phyloP scores from a whole-genome alignment of 352 stramenopile genomes.

The Phytophthora fragariae region DNA sequence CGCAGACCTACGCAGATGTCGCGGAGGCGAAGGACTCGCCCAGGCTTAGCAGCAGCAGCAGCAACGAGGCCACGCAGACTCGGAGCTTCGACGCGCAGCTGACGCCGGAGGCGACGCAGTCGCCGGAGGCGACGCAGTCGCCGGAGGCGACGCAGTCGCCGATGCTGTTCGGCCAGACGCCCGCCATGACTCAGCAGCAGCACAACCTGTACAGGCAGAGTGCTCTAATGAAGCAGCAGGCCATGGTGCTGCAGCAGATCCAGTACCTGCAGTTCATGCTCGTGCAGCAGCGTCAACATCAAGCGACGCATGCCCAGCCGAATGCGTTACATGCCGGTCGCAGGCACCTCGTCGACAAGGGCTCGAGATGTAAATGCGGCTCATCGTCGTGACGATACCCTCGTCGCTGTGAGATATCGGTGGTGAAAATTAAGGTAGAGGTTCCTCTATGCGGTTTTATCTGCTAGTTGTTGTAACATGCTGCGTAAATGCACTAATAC shows the following conservation, averaged over 20 bases:
- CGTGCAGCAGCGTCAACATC: slow-evolving; percentile 42
- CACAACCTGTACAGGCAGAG: slow-evolving; percentile 68
- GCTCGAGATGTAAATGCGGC: too few relatives aligned
- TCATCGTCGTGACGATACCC: too few relatives aligned
- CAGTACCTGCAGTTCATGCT: slow-evolving; percentile 82
- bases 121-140: not conserved
- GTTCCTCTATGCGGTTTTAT: too few relatives aligned
- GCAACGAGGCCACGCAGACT: not conserved
- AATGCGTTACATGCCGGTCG: slow-evolving; percentile 9
- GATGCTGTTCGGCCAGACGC: slow-evolving; percentile 26
- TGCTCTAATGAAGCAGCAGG: slow-evolving; percentile 82
- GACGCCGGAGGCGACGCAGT: not conserved
- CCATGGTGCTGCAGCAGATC: slow-evolving; percentile 79
- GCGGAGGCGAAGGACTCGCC: slow-evolving; percentile 38
- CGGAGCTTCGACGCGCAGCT: slow-evolving; percentile 19
- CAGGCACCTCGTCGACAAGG: too few relatives aligned
- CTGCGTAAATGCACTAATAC: too few relatives aligned
- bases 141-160: not conserved
- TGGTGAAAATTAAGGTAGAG: too few relatives aligned
- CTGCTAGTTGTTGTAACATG: too few relatives aligned
- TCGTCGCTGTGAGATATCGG: too few relatives aligned
- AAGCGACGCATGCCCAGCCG: slow-evolving; percentile 13
- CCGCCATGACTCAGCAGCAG: slow-evolving; percentile 39
- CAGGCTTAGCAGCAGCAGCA: slow-evolving; percentile 17
- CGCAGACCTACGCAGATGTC: slow-evolving; percentile 8